These are phyloP conservation scores for Colletotrichum acutatum DNA, from an alignment of 2,329 filamentous ascomycete species.

Conservation along the genomic window DNA sequence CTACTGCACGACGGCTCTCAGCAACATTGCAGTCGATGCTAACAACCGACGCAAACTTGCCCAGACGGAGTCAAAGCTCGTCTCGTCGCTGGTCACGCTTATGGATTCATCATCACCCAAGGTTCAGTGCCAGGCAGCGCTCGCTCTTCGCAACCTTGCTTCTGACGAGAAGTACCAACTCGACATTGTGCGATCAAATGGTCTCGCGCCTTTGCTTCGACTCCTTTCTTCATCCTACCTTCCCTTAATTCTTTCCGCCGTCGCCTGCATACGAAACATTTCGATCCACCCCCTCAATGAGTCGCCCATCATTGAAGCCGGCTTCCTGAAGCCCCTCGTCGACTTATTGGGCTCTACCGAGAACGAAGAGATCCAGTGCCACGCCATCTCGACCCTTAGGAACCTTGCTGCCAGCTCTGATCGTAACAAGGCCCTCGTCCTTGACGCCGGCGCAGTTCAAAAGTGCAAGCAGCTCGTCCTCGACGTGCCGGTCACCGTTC, in stretches of 20 bases:
- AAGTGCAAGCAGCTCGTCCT: constrained; percentile 98
- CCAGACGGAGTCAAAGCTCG: constrained; percentile 88
- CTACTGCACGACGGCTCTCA: constrained; percentile 97
- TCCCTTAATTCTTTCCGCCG: constrained; percentile 93
- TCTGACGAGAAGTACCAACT: constrained; percentile 99
- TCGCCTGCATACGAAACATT: constrained; percentile 98
- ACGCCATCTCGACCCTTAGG: constrained; percentile 95
- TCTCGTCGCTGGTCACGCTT: constrained; percentile 92
- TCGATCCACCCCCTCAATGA: constrained; percentile 98
- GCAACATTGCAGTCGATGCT: constrained; percentile 96
- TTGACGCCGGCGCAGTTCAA: constrained; percentile 95
- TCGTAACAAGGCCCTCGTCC: constrained; percentile 95
- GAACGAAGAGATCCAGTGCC: constrained; percentile 98
- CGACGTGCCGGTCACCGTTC: constrained; percentile 91
- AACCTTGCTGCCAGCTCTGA: constrained; percentile 98
- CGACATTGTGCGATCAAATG: constrained; percentile 92
- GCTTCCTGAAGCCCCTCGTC: constrained; percentile 92
- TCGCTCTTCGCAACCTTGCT: constrained; percentile 92
- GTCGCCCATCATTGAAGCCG: constrained; percentile 97
- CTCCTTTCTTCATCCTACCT: constrained; percentile 96
- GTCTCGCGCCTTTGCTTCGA: constrained; percentile 85
- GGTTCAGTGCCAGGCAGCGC: constrained; percentile 95
- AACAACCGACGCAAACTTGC: constrained; percentile 92
- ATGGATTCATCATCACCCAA: constrained; percentile 99
- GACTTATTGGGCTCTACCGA: constrained; percentile 94